A percentile compares a stretch with the other conserved stretches of the same genome.
These are phyloP conservation scores for Kodamaea jinghongensis DNA, from an alignment of 805 yeast genomes.

Conservation along the genomic window DNA sequence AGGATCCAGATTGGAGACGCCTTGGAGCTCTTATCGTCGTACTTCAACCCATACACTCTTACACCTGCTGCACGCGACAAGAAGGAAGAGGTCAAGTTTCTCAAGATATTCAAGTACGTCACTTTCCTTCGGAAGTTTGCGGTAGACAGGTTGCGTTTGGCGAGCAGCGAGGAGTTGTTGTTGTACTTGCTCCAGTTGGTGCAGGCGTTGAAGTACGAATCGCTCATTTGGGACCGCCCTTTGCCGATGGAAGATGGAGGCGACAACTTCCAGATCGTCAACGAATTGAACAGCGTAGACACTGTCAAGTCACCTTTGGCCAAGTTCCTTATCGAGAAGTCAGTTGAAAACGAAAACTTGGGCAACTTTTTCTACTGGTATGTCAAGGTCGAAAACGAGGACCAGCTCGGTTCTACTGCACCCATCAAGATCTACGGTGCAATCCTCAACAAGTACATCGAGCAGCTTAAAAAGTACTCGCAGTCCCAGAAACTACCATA, in stretches of 20 bases:
- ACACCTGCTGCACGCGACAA: constrained; percentile 14
- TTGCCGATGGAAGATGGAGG: constrained; percentile 8
- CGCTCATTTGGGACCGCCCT: constrained; percentile 21
- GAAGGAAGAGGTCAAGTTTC: constrained; percentile 29
- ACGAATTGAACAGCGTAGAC: constrained; percentile 16
- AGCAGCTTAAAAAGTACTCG: constrained; percentile 29
- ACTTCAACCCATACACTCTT: constrained; percentile 52
- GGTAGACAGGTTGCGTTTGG: constrained; percentile 73
- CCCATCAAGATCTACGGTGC: constrained; percentile 29
- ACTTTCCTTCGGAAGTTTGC: constrained; percentile 81
- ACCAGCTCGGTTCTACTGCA: constrained; percentile 31
- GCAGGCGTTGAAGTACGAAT: constrained; percentile 85
- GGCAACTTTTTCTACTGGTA: constrained; percentile 92
- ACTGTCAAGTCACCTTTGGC: constrained; percentile 58
- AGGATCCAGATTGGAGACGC: constrained; percentile 83
- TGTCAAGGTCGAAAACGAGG: constrained; percentile 82
- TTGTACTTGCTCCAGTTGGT: constrained; percentile 85
- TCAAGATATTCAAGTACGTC: constrained; percentile 37
- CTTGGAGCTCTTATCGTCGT: constrained; percentile 77
- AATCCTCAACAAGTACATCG: constrained; percentile 42
- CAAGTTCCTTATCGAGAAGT: constrained; percentile 69
- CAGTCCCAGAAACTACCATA: constrained; percentile 27
- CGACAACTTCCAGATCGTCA: constrained; percentile 17
- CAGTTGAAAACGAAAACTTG: constrained; percentile 60
- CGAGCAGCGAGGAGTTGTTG: constrained; percentile 76